Base-by-base conservation (phyloP, 257 asterid genomes). In the Hygrophila difformis region DNA sequence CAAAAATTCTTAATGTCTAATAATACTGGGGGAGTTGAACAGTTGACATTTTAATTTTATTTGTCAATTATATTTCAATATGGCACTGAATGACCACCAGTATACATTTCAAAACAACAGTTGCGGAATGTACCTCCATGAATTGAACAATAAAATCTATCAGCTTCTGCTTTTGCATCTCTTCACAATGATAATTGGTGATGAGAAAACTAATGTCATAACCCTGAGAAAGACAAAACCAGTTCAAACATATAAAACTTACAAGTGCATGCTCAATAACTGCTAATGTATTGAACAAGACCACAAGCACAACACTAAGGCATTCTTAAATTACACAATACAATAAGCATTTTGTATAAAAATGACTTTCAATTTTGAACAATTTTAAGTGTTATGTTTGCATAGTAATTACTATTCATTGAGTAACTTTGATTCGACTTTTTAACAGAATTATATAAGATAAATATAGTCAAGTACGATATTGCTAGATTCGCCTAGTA, bases 131-230 rank as follows among this genome's bases (percentile, higher is more conserved):
- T 76, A 91, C 95, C 99, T 91, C 99, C 96, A 91, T 82, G 77
- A 91, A 91, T 72, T 91, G 96, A 49, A 91, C 96, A 12, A 86
- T 91, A 51, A 91, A 91, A 66, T 86, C 96, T 48, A 91, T 91
- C 43, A 91, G 91, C 72, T 82, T 91, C 44, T 76, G 93, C 75
- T 91, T 89, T 76, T 91, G 99, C 96, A 91, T 80, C 56, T 91
- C 99, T 77, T 91, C 99, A 10, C 96, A 91, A 17, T 91, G 96
- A 62, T 79, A 86, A 48, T 91, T 91, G 55, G 92, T 91, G 29
- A 91, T 78, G 47, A 91, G 99, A 66, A 86, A 91, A 73, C 96
- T 91, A 38, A 91, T 80, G 76, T 91, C 99, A 55, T 82, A 91
- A n/a, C 99, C 99, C 99, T 91, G 94, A 60, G 67, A 59, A 15